Evolutionary conservation across 129 eudicot genomes (phyloP).

Genomic region (Glebionis coronaria): DNA sequence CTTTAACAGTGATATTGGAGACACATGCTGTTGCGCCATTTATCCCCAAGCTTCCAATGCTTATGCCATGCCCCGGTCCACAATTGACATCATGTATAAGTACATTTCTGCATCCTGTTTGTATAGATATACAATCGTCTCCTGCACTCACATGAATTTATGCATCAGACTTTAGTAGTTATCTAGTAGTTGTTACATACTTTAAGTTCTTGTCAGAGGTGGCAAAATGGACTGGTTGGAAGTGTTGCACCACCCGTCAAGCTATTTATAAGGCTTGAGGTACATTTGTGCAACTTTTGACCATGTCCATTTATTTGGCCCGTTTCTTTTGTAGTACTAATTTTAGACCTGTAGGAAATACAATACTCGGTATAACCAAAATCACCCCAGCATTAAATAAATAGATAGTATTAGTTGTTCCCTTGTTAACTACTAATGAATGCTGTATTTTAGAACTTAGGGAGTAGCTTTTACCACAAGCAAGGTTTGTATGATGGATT

Average conservation of each 20-base stretch:
- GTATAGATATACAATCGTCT: constrained; percentile 95
- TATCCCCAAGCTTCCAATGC: constrained; percentile 86
- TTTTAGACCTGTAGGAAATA: neutral
- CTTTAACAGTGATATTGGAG: constrained; percentile 72
- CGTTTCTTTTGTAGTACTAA: neutral
- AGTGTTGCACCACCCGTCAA: neutral
- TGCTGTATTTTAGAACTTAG: neutral
- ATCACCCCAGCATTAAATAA: neutral
- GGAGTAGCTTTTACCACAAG: constrained; percentile 60
- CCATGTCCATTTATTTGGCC: neutral
- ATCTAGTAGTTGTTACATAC: neutral
- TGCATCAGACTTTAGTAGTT: neutral
- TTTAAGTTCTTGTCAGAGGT: neutral
- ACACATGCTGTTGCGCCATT: constrained; percentile 76
- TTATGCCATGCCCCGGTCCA: constrained; percentile 98
- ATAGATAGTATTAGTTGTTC: neutral
- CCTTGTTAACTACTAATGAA: neutral
- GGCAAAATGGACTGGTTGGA: neutral
- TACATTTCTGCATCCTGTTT: constrained; percentile 89
- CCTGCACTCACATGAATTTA: constrained; percentile 40
- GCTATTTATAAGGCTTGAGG: too few species aligned
- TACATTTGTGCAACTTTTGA: neutral
- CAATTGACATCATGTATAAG: constrained; percentile 72
- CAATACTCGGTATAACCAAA: neutral
- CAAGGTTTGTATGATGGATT: constrained; percentile 56